Conservation (phyloP, 2,329 filamentous ascomycete genomes). For the Colletotrichum cereale region DNA sequence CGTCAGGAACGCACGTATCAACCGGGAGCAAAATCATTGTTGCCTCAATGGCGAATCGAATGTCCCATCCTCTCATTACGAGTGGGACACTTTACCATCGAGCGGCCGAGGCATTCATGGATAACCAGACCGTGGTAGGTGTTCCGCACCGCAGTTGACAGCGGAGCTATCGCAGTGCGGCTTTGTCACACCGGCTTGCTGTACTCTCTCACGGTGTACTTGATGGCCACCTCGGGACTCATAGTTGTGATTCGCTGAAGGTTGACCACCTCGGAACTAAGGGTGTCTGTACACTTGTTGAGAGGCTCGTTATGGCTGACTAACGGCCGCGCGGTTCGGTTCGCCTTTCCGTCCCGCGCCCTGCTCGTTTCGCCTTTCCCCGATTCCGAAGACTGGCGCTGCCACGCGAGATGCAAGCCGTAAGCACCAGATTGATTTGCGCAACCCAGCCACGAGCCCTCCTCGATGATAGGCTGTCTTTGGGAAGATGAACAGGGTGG, state of each 20-base stretch:
- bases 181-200: neutral
- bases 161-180: neutral
- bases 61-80: conserved; percentile 39
- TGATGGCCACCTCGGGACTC: neutral
- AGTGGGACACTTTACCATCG: conserved; percentile 39
- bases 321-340: conserved; percentile 23
- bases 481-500: neutral
- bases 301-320: neutral
- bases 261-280: neutral
- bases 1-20: too few relatives aligned
- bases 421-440: neutral
- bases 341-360: neutral
- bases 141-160: conserved; percentile 6
- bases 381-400: neutral
- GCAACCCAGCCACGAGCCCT: neutral
- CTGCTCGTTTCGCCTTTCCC: conserved; percentile 15
- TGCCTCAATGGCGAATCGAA: conserved; percentile 40
- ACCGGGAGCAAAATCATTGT: neutral
- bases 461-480: neutral
- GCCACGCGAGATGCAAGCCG: neutral
- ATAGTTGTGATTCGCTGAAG: neutral
- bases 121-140: neutral
- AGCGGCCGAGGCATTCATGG: conserved; percentile 27
- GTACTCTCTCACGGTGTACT: neutral
- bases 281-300: neutral